Conservation (phyloP, 2,329 filamentous ascomycete genomes). For the Apiospora pterosperma region DNA sequence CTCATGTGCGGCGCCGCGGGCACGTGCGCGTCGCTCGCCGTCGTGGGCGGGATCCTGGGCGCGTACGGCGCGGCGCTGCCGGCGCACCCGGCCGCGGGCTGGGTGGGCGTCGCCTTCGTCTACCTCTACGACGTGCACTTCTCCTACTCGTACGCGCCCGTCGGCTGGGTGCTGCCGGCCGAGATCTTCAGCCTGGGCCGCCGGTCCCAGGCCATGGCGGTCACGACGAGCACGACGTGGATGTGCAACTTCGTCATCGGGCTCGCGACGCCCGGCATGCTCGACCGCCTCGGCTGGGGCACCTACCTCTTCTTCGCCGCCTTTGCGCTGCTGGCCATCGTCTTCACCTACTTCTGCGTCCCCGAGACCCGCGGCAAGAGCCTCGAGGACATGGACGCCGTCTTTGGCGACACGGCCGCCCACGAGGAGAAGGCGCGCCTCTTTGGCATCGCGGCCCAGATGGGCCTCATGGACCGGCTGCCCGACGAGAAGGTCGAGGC, state of each 20-base stretch:
- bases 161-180: slow-evolving; percentile 53
- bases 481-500: not conserved
- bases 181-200: slow-evolving; percentile 58
- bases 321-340: slow-evolving; percentile 44
- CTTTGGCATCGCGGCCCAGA: not conserved
- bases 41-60: slow-evolving; percentile 51
- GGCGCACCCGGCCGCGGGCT: slow-evolving; percentile 47
- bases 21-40: slow-evolving; percentile 43
- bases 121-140: slow-evolving; percentile 49
- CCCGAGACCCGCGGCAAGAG: slow-evolving; percentile 56
- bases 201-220: slow-evolving; percentile 57
- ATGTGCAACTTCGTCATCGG: slow-evolving; percentile 41
- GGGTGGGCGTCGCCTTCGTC: slow-evolving; percentile 57
- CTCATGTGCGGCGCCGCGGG: slow-evolving; percentile 34
- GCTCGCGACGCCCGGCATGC: slow-evolving; percentile 45
- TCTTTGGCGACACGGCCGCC: slow-evolving; percentile 37
- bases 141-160: slow-evolving; percentile 35
- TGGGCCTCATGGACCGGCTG: not conserved
- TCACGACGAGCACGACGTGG: slow-evolving; percentile 56
- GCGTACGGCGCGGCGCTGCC: slow-evolving; percentile 43
- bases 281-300: slow-evolving; percentile 47
- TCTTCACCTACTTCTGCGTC: slow-evolving; percentile 52
- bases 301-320: slow-evolving; percentile 60
- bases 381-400: slow-evolving; percentile 53
- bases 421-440: slow-evolving; percentile 27